Percentiles rank a stretch among this genome's conserved stretches.
phyloP scores from a whole-genome alignment of 768 basidiomycete genomes.

The Tricholoma flavovirens region DNA sequence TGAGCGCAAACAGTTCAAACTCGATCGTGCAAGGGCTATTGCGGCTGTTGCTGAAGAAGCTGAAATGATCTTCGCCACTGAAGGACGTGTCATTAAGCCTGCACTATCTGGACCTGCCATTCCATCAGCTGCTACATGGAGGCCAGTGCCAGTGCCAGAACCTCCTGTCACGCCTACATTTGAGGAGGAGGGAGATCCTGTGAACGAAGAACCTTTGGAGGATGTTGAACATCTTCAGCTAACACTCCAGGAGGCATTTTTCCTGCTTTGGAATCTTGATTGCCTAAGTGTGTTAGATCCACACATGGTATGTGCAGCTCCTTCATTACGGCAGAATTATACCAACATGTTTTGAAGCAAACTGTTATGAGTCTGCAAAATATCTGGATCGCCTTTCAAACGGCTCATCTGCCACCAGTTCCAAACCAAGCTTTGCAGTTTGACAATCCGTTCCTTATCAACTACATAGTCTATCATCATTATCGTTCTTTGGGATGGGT shows the following conservation, averaged over 20 bases:
- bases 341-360: slow-evolving; percentile 31
- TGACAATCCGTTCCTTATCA: slow-evolving; percentile 90
- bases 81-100: slow-evolving; percentile 59
- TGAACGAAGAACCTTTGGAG: slow-evolving; percentile 44
- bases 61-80: slow-evolving; percentile 64
- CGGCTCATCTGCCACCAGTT: slow-evolving; percentile 34
- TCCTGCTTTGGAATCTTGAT: slow-evolving; percentile 77
- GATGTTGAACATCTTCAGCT: slow-evolving; percentile 90
- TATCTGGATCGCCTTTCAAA: slow-evolving; percentile 64
- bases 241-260: slow-evolving; percentile 85
- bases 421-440: slow-evolving; percentile 38
- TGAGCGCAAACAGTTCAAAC: slow-evolving; percentile 89
- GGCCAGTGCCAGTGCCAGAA: slow-evolving; percentile 31
- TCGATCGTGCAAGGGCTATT: slow-evolving; percentile 85
- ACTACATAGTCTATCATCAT: slow-evolving; percentile 91
- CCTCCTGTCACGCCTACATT: slow-evolving; percentile 15
- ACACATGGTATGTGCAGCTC: slow-evolving; percentile 45
- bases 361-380: slow-evolving; percentile 48
- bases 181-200: slow-evolving; percentile 29
- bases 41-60: slow-evolving; percentile 77
- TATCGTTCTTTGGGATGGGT: slow-evolving; percentile 97
- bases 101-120: slow-evolving; percentile 57
- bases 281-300: slow-evolving; percentile 71
- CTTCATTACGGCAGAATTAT: neutral
- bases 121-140: slow-evolving; percentile 81